Evolutionary conservation across 257 asterid genomes (phyloP).

Genomic region (Ballota nigra): DNA sequence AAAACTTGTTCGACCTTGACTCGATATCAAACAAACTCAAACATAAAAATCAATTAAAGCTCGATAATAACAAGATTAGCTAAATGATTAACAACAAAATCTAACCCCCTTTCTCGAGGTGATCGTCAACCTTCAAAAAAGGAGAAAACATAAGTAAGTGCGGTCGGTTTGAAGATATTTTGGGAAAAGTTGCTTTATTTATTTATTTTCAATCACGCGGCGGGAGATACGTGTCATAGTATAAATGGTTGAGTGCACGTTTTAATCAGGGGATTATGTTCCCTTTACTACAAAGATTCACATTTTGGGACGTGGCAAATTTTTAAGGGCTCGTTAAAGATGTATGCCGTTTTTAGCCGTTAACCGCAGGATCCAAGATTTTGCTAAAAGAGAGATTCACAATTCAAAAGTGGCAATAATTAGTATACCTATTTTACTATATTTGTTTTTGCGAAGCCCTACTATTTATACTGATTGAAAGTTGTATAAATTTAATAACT

Average conservation of each 20-base stretch:
- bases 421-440: no score
- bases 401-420: neutral
- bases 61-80: no score
- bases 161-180: constrained; percentile 31
- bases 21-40: no score
- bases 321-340: constrained; percentile 8
- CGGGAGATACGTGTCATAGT: constrained; percentile 23
- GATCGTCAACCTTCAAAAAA: neutral
- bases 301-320: constrained; percentile 29
- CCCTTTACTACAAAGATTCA: constrained; percentile 28
- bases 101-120: no score
- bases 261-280: constrained; percentile 15
- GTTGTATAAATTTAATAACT: no score
- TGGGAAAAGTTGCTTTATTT: constrained; percentile 3
- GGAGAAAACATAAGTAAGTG: constrained; percentile 20
- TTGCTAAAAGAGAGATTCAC: neutral
- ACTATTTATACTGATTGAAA: no score
- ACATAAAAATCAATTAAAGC: no score
- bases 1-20: no score
- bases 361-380: constrained; percentile 24
- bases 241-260: constrained; percentile 31
- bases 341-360: constrained; percentile 34
- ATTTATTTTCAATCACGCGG: neutral
- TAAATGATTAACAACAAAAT: no score
- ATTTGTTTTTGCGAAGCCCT: no score